Base-by-base conservation (phyloP, 441 rosid species). In the Populus hybrid region DNA sequence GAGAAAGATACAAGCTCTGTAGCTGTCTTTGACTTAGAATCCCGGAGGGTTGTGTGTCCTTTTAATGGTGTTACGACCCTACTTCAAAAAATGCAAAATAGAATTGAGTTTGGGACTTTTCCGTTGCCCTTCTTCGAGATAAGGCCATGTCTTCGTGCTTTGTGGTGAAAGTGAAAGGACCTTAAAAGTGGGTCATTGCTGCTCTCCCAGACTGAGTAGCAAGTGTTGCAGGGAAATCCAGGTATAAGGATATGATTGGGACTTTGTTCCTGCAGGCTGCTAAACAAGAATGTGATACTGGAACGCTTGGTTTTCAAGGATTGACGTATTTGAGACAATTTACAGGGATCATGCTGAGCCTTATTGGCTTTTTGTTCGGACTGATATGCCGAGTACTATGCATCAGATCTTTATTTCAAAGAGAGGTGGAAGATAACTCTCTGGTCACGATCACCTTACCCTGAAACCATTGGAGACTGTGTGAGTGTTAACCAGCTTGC, bases 1-100 rank as follows among this genome's bases (percentile, higher is more conserved):
- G 50, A 64, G 75, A 77, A 74, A 74, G 82, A 65, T 83, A 84
- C 89, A 80, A 70, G 72, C 53, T 42, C 71, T 78, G 86, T 73
- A 73, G 81, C 87, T 82, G 83, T 82, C 77, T 63, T 80, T 80
- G 45, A 67, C 64, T 67, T 31, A 2, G 64, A 67, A 61, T 53
- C 64, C 71, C 69, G 74, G 82, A 76, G 38, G 76, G 53, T 26
- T 81, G 78, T 42, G 80, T 42, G 61, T 45, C 74, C 61, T 71
- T 14, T 26, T 28, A 65, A 24, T 23, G 7, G 68, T 11, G 33
- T 26, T 23, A 28, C 7, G 68, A 29, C 68, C 68, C 35, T 65
- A 26, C 68, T 24, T 24, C 35, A 26, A 24, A 65, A 14, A 65
- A 10, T 4, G 33, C 18, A 12, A 65, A 12, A 65, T 26, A 65